These are phyloP conservation scores for Saxophila tyrrhenica DNA, from an alignment of 495 filamentous ascomycete species.

Conservation along the genomic window DNA sequence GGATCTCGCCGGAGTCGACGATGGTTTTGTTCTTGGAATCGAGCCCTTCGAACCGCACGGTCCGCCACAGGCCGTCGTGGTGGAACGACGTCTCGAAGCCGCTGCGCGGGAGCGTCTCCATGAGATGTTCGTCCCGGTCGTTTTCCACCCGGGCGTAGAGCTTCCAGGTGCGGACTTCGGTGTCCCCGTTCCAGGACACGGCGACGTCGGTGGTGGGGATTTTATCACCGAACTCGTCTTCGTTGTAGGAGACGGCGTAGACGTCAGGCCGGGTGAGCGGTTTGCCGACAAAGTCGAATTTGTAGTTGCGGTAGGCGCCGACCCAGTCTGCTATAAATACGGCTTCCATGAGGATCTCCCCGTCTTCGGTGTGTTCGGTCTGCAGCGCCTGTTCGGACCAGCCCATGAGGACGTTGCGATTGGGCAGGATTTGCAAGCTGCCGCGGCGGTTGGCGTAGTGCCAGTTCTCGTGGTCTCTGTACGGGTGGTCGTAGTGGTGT, in stretches of 20 bases:
- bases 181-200: conserved; percentile 20
- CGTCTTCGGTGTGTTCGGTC: conserved; percentile 9
- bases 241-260: neutral
- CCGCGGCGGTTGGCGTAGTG: neutral
- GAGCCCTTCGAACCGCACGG: neutral
- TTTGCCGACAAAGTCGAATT: conserved; percentile 3
- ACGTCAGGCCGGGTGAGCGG: conserved; percentile 6
- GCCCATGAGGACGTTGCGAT: conserved; percentile 15
- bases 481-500: conserved; percentile 4
- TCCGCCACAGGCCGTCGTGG: neutral
- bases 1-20: neutral
- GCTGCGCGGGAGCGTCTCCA: neutral
- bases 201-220: neutral
- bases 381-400: conserved; percentile 5
- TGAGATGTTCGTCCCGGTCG: neutral
- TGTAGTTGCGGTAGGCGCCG: conserved; percentile 11
- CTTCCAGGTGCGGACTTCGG: conserved; percentile 10
- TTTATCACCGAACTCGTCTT: neutral
- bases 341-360: conserved; percentile 1
- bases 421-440: conserved; percentile 5
- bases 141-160: neutral
- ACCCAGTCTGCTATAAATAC: neutral
- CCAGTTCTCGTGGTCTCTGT: neutral
- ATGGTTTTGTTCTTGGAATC: neutral
- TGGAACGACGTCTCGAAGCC: neutral